Evolutionary conservation across 805 yeast species (phyloP).

Genomic region (Ogataea trehaloabstinens): DNA sequence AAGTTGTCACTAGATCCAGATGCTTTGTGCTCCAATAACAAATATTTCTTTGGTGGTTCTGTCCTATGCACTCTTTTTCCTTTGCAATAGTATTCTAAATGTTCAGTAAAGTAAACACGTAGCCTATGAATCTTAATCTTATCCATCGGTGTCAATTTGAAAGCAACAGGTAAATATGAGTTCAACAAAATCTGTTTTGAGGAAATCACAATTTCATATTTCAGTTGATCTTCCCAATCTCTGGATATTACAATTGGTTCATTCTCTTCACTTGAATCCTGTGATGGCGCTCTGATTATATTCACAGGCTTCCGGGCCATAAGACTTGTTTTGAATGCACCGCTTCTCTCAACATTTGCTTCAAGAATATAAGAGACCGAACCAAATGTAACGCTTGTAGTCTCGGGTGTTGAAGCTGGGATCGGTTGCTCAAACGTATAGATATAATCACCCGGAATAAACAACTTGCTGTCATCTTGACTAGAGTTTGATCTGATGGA

Average conservation of each 20-base stretch:
- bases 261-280: slow-evolving; percentile 76
- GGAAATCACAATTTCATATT: slow-evolving; percentile 87
- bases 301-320: slow-evolving; percentile 60
- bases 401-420: slow-evolving; percentile 79
- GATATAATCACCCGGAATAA: slow-evolving; percentile 86
- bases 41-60: slow-evolving; percentile 82
- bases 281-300: slow-evolving; percentile 74
- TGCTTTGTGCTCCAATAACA: slow-evolving; percentile 80
- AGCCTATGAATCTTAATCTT: slow-evolving; percentile 85
- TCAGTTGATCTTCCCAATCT: slow-evolving; percentile 91
- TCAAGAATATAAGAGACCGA: slow-evolving; percentile 67
- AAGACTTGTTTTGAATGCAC: slow-evolving; percentile 81
- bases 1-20: slow-evolving; percentile 46
- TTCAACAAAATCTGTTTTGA: slow-evolving; percentile 86
- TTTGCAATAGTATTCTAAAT: slow-evolving; percentile 84
- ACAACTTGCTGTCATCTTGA: slow-evolving; percentile 35
- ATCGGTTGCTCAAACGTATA: slow-evolving; percentile 90
- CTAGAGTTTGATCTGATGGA: slow-evolving; percentile 23
- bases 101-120: slow-evolving; percentile 82
- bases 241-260: slow-evolving; percentile 90
- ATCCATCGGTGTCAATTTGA: slow-evolving; percentile 80
- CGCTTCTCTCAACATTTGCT: slow-evolving; percentile 69
- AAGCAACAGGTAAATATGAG: slow-evolving; percentile 78
- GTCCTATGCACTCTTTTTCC: slow-evolving; percentile 85
- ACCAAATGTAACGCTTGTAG: slow-evolving; percentile 78